phyloP scores from a whole-genome alignment of 495 filamentous ascomycete genomes.

The Tricharina praecox region DNA sequence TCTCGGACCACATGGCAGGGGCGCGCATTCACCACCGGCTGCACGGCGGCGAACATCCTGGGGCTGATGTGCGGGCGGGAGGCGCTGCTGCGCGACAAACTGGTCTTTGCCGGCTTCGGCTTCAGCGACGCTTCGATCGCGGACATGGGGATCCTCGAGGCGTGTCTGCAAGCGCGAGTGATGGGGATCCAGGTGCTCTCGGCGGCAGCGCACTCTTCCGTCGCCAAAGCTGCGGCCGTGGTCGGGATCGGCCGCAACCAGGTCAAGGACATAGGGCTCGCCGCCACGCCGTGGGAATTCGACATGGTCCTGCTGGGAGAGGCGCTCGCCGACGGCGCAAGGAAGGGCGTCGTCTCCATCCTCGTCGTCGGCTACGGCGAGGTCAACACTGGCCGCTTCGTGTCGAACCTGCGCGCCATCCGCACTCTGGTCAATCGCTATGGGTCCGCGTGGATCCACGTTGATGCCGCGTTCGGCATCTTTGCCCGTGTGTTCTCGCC shows the following conservation, averaged over 20 bases:
- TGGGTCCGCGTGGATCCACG: slow-evolving; percentile 62
- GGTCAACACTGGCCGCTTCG: slow-evolving; percentile 80
- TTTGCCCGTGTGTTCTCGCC: slow-evolving; percentile 53
- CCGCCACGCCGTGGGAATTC: slow-evolving; percentile 44
- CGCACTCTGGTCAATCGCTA: slow-evolving; percentile 45
- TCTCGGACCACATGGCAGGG: slow-evolving; percentile 36
- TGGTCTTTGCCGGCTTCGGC: slow-evolving; percentile 17
- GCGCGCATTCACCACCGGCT: slow-evolving; percentile 74
- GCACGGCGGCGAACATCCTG: slow-evolving; percentile 69
- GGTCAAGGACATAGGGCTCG: slow-evolving; percentile 41
- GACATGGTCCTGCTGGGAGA: slow-evolving; percentile 45
- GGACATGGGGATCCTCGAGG: slow-evolving; percentile 49
- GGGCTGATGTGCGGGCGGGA: slow-evolving; percentile 67
- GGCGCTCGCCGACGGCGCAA: slow-evolving; percentile 32
- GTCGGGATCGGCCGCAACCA: slow-evolving; percentile 59
- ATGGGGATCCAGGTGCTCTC: slow-evolving; percentile 58
- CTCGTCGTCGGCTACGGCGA: slow-evolving; percentile 68
- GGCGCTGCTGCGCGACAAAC: slow-evolving; percentile 31
- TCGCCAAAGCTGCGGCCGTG: slow-evolving; percentile 66
- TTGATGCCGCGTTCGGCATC: slow-evolving; percentile 79
- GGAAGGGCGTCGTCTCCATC: slow-evolving; percentile 43
- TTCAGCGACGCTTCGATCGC: slow-evolving; percentile 34
- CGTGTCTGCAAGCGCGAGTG: slow-evolving; percentile 45
- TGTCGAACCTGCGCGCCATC: slow-evolving; percentile 50
- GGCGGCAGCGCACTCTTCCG: slow-evolving; percentile 63